phyloP scores from a whole-genome alignment of 192 early-diverging fungal species.

The Coemansia sp. region DNA sequence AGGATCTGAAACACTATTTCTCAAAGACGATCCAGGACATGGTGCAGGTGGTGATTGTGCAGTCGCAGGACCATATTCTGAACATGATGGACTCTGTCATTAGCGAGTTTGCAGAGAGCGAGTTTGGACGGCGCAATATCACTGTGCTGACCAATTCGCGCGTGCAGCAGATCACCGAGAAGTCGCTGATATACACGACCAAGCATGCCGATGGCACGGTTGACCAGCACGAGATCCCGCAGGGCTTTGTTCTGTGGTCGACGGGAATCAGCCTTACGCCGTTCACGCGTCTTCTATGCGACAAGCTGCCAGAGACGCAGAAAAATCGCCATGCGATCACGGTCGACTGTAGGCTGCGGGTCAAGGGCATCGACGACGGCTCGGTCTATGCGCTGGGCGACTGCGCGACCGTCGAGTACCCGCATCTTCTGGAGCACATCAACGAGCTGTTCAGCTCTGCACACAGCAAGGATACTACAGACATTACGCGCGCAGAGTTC shows the following conservation, averaged over 20 bases:
- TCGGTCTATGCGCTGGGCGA: slow-evolving; percentile 82
- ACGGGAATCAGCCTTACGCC: slow-evolving; percentile 69
- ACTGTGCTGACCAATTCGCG: slow-evolving; percentile 66
- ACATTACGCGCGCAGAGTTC: slow-evolving; percentile 44
- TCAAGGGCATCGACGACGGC: slow-evolving; percentile 62
- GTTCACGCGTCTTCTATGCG: slow-evolving; percentile 53
- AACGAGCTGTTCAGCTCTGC: slow-evolving; percentile 47
- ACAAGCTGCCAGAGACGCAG: slow-evolving; percentile 43
- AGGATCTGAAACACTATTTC: slow-evolving; percentile 74
- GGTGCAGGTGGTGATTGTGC: slow-evolving; percentile 72
- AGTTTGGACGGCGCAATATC: slow-evolving; percentile 76
- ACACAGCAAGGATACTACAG: slow-evolving; percentile 15
- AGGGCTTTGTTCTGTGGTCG: slow-evolving; percentile 73
- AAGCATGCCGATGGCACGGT: slow-evolving; percentile 38
- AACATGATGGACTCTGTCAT: slow-evolving; percentile 72
- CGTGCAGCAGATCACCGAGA: slow-evolving; percentile 60
- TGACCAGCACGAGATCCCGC: slow-evolving; percentile 51
- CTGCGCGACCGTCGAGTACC: slow-evolving; percentile 76
- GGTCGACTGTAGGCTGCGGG: slow-evolving; percentile 69
- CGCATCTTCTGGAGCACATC: slow-evolving; percentile 44
- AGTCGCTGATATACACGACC: slow-evolving; percentile 54
- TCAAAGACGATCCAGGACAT: slow-evolving; percentile 66
- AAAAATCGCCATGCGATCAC: slow-evolving; percentile 56
- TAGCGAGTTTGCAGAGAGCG: slow-evolving; percentile 67
- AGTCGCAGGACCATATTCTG: slow-evolving; percentile 77